Evolutionary conservation across 192 early-diverging fungal genomes (phyloP).

Genomic region (Dissophora ornata): DNA sequence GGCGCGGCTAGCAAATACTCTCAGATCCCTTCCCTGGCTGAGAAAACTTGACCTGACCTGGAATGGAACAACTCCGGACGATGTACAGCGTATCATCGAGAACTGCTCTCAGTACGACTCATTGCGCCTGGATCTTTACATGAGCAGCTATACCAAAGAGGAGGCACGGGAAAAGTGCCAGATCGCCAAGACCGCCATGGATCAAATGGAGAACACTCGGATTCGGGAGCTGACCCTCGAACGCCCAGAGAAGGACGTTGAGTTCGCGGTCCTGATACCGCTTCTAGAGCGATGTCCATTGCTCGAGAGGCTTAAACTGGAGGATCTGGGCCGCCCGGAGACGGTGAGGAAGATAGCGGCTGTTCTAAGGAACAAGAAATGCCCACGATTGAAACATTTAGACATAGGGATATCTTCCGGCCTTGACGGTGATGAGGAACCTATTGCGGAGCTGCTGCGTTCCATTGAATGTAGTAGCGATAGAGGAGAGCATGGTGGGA

Average conservation of each 20-base stretch:
- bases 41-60: conserved; percentile 1
- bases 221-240: no score
- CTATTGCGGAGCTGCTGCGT: neutral
- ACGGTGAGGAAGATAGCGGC: neutral
- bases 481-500: no score
- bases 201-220: neutral
- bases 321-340: neutral
- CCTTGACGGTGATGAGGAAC: neutral
- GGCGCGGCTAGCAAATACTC: neutral
- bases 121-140: neutral
- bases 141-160: neutral
- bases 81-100: neutral
- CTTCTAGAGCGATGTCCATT: conserved; percentile 1
- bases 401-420: neutral
- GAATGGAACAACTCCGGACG: neutral
- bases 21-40: neutral
- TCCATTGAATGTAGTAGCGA: no score
- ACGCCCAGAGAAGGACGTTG: no score
- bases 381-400: neutral
- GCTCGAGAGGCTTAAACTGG: neutral
- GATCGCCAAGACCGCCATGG: neutral
- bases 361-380: neutral
- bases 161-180: neutral
- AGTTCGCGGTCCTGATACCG: neutral
- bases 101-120: neutral